Base-by-base conservation (phyloP, 225 moss, liverwort and hornwort genomes). In the Marchantia polymorpha region DNA sequence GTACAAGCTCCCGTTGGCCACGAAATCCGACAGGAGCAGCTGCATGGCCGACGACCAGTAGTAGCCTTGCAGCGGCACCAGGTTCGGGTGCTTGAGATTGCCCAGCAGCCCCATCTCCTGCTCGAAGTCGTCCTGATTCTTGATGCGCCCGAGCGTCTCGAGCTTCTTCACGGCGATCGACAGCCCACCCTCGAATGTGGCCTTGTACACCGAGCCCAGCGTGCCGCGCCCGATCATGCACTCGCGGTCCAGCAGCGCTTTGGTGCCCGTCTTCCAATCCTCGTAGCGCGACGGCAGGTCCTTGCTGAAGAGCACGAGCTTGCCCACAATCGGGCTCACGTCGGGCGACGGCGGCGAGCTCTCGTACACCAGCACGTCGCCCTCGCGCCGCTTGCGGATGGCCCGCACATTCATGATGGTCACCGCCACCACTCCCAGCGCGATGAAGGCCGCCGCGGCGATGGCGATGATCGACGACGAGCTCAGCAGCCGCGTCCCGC, bases 41-140 rank as follows among this genome's bases (percentile, higher is more conserved):
- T 97, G 97, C 97, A 97, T 97, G 0, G 94, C 88, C 0, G 94
- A 92, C 8, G 94, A 97, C 97, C 97, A 97, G 82, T 94, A 97
- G 81, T 94, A 97, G 0, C 97, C 97, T 79, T 97, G 97, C 46
- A 97, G 75, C 48, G 86, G 90, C 10, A 97, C 92, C 49, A 97
- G 87, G 52, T 93, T 97, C 47, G 90, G 79, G 30, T 97, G 97
- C 68, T 83, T 89, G 68, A 93, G 77, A 67, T 89, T 88, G 29
- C 94, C 97, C 1, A 97, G 84, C 67, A 83, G 76, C 20, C 92
- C 93, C 93, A 97, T 91, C 39, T 97, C 93, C 13, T 89, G 83
- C 82, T 93, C 97, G 64, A 97, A 97, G 54, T 97, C 97, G 0
- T 94, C 93, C 48, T 94, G 91, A 65, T 93, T 90, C 76, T 90